Base-by-base conservation (phyloP, 371 early-diverging fungal species). In the Actinomucor elegans region DNA sequence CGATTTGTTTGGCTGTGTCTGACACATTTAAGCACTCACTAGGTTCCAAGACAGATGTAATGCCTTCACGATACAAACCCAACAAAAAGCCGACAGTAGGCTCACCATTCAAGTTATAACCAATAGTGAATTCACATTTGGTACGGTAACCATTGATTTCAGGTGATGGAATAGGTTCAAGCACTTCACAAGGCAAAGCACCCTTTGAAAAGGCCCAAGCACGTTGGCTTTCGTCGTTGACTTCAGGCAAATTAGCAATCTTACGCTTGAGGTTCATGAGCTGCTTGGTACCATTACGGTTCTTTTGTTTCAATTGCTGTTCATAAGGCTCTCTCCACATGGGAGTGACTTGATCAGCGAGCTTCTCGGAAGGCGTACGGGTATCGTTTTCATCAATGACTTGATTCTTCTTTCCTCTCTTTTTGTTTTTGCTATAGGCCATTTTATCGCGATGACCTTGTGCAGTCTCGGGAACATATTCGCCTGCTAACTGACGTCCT, bases 101-200 rank as follows among this genome's bases (percentile, higher is more conserved):
- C 33, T 83, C 61, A 3, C 77, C 80, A 5, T 82, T 66, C 8
- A 67, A 29, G 60, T 85, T 69, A 28, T 58, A 43, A 14, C 92
- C 91, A 58, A 89, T 73, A 0, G 88, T 71, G 57, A 89, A 91
- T 60, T 94, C 93, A 64, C 90, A 89, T 64, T 93, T 92, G 53
- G 77, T 91, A 23, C 93, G 79, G 65, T 92, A 94, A 2, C 83
- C 84, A 28, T 77, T 61, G 3, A 59, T 23, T 5, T 70, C 57
- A 14, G 94, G 94, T 11, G 93, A 92, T 2, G 80, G 73, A 27
- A 90, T 73, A 1, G 73, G 67, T 11, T 74, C 73, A 18, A 65
- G 43, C 0, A 85, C 43, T 27, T 75, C 72, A 51, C 80, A 85
- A 11, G 72, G 72, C 6, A 79, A 40, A 38, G 45, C 31, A 28